Evolutionary conservation across 176 grass and related monocot species (phyloP), one percentile per base, ranked within the genome.

Genomic region (Typha latifolia): DNA sequence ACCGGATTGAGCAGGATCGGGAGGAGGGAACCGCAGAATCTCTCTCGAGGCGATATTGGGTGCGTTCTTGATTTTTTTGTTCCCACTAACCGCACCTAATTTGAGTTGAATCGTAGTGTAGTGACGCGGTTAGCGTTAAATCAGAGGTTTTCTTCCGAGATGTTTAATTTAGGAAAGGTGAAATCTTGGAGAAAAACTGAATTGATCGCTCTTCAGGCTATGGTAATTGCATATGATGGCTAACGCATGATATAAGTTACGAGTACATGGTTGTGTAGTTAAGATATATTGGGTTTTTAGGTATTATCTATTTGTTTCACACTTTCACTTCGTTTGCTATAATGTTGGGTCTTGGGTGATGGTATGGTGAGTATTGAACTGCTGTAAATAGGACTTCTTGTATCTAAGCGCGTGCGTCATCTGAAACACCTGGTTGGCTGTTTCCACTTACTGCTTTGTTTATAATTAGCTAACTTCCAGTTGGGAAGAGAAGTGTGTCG

Each of bases 31-130:
- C 93, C 24, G 89, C 89, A 13, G 94, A 99, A 14, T 87, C 76
- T 10, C 83, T 99, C 66, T 99, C 89, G n/a, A 61, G 89, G 12
- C 76, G 94, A 51, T 99, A 99, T 62, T 93, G 94, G 94, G 94
- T 87, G 73, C 92, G 78, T 64, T 63, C 0, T 49, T 16, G 13
- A 26, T 32, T 26, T 9, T 1, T 51, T 15, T 48, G 32, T 19
- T 23, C 51, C 55, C 19, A 56, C 50, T n/a, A 12, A 31, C 49
- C n/a, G 1, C 23, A 18, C 50, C 12, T 14, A 16, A 48, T 23
- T 47, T 47, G 31, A 19, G 31, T 59, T 71, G 32, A 61, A 23
- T 61, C n/a, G 2, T 48, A 3, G 1, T 47, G 4, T 14, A 12
- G 12, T 18, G 13, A 32, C 22, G 52, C n/a, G n/a, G 12, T 23